phyloP scores from a whole-genome alignment of 257 asterid species.

The Paulownia fortunei region DNA sequence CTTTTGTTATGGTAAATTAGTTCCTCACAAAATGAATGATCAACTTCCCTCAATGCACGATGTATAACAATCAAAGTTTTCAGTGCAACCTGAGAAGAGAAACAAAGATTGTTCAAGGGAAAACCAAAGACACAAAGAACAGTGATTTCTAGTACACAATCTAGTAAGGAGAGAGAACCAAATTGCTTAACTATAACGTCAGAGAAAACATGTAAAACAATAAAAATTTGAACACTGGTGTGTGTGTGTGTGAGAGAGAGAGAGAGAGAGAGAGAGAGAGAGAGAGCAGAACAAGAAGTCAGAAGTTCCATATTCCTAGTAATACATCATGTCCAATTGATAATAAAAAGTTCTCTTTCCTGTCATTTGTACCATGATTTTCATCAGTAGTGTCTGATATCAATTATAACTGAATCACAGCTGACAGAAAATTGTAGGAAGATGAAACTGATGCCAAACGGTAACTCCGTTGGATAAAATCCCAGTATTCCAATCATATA shows the following conservation, averaged over 20 bases:
- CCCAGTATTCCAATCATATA: neutral
- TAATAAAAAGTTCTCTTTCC: neutral
- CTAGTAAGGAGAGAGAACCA: neutral
- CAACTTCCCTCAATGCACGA: conserved; percentile 86
- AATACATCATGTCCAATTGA: neutral
- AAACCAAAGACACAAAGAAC: neutral
- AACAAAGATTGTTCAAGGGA: neutral
- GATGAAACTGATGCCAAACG: neutral
- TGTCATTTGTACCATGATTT: neutral
- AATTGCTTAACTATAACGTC: neutral
- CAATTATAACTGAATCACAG: too few relatives aligned
- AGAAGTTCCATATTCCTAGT: neutral
- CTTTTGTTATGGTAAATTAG: conserved; percentile 50
- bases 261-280: neutral
- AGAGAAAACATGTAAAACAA: neutral
- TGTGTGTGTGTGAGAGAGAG: neutral
- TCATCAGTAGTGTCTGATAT: neutral
- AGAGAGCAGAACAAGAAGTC: neutral
- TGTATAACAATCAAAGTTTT: conserved; percentile 80
- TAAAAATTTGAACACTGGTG: neutral
- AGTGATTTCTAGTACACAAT: neutral
- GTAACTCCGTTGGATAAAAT: neutral
- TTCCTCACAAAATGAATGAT: conserved; percentile 71
- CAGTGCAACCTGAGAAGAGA: conserved; percentile 69
- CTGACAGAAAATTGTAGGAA: neutral